Percentiles rank a stretch among this genome's conserved stretches.
These are phyloP conservation scores for Gracilariopsis chorda DNA, from an alignment of 23 red algal species.

Conservation along the genomic window DNA sequence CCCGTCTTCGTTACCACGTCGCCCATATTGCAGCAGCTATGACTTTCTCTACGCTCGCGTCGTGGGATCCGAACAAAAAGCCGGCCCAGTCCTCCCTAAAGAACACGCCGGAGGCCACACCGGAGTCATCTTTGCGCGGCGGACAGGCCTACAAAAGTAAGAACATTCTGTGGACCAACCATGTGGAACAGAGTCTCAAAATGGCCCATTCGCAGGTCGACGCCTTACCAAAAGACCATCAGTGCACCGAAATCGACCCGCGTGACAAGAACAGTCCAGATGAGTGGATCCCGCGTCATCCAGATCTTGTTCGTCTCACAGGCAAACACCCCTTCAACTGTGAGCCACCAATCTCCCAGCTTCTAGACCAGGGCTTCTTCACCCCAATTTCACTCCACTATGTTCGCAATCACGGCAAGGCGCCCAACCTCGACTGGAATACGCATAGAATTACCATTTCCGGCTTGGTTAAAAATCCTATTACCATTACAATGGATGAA, in stretches of 20 bases:
- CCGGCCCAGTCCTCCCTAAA: conserved; percentile 60
- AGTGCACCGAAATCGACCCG: conserved; percentile 38
- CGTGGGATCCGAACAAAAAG: conserved; percentile 58
- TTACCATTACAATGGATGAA: conserved; percentile 56
- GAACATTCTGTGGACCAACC: conserved; percentile 28
- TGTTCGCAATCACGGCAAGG: conserved; percentile 87
- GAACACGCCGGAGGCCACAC: conserved; percentile 77
- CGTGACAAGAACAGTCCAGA: conserved; percentile 76
- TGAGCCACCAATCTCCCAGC: conserved; percentile 69
- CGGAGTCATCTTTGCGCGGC: conserved; percentile 62
- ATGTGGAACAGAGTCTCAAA: not conserved
- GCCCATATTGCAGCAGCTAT: not conserved
- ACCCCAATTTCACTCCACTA: conserved; percentile 83
- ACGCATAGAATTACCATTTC: conserved; percentile 59
- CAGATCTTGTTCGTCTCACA: conserved; percentile 75
- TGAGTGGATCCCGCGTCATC: conserved; percentile 84
- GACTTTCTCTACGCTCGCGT: not conserved
- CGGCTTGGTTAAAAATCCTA: conserved; percentile 54
- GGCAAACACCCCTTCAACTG: conserved; percentile 95
- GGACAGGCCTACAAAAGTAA: conserved; percentile 51
- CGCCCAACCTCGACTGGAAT: conserved; percentile 46
- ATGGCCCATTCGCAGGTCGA: not conserved
- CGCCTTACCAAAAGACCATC: conserved; percentile 27
- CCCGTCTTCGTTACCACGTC: no score
- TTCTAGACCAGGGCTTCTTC: conserved; percentile 78